Percentiles rank a stretch among this genome's conserved stretches.
phyloP scores from a whole-genome alignment of 345 rosid genomes.

The Arabis hirsuta region DNA sequence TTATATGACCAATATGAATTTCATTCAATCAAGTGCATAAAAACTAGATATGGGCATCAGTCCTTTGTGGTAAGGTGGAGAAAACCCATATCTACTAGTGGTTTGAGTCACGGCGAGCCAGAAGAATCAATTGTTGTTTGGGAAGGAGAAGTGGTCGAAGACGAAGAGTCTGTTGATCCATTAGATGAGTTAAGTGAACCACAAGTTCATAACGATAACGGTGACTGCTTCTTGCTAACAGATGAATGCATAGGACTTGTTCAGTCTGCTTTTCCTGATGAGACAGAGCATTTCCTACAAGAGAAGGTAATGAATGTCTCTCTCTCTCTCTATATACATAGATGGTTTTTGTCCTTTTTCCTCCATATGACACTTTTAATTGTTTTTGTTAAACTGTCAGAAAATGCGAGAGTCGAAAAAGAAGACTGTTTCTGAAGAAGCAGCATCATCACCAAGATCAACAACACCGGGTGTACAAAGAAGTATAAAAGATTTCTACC shows the following conservation, averaged over 20 bases:
- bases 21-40: slow-evolving; percentile 72
- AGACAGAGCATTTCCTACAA: slow-evolving; percentile 58
- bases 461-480: slow-evolving; percentile 61
- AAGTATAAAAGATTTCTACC: slow-evolving; percentile 77
- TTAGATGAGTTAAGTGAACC: slow-evolving; percentile 56
- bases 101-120: slow-evolving; percentile 19
- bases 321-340: not conserved
- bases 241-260: slow-evolving; percentile 79
- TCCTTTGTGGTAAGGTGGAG: slow-evolving; percentile 79
- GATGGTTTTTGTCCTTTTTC: not conserved
- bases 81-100: slow-evolving; percentile 48
- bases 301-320: slow-evolving; percentile 60
- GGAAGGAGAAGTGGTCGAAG: slow-evolving; percentile 53
- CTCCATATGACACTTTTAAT: not conserved
- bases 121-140: slow-evolving; percentile 42
- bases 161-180: slow-evolving; percentile 51
- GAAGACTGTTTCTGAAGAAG: slow-evolving; percentile 52
- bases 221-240: slow-evolving; percentile 61
- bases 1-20: slow-evolving; percentile 70
- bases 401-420: slow-evolving; percentile 47
- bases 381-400: slow-evolving; percentile 21
- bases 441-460: slow-evolving; percentile 29
- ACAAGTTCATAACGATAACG: slow-evolving; percentile 58
- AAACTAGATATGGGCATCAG: slow-evolving; percentile 67
- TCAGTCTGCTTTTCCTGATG: slow-evolving; percentile 70